Base-by-base conservation (phyloP, 2,329 filamentous ascomycete genomes). In the Helminthosporium solani region DNA sequence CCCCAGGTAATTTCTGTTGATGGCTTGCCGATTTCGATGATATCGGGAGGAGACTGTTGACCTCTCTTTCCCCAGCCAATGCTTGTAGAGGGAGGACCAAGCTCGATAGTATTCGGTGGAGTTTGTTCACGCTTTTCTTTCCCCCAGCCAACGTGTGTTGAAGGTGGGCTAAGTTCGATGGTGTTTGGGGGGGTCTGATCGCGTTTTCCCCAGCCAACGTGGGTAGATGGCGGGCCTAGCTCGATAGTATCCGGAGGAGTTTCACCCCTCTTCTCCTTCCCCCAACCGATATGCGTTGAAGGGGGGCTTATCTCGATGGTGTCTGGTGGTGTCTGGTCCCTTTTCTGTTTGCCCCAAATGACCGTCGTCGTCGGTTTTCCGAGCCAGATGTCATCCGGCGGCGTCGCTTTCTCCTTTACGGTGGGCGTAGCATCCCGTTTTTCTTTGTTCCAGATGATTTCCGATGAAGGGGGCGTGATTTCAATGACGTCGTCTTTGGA, bases 151-250 rank as follows among this genome's bases (percentile, higher is more conserved):
- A 50, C 30, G 11, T 40, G 31, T 4, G 42, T 46, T 7, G 42
- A 46, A 12, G 47, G 47, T 5, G 33, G 23, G 18, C 40, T 37
- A 15, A 50, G 34, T 11, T 34, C 33, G 20, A 49, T 42, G 23
- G 16, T 38, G 16, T 47, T 35, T 2, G 45, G 38, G 9, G 40
- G 45, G 7, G 21, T 34, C n/a, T 27, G 9, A 7, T 38, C 35
- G 15, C 35, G 35, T 48, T 59, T 61, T 6, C 52, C 49, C 60
- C 60, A 63, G 3, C 48, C 57, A 2, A 53, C 28, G 14, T 36
- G 46, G 1, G 55, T 50, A 1, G 40, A 44, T 0, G 57, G 50
- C 19, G 42, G 31, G 21, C 42, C 53, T 12, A 60, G 45, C 2
- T 48, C 45, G 16, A 63, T 53, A 7, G 36, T 49, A 28, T 52